Evolutionary conservation across 192 early-diverging fungal genomes (phyloP).

Genomic region (Gaertneriomyces semiglobifer): DNA sequence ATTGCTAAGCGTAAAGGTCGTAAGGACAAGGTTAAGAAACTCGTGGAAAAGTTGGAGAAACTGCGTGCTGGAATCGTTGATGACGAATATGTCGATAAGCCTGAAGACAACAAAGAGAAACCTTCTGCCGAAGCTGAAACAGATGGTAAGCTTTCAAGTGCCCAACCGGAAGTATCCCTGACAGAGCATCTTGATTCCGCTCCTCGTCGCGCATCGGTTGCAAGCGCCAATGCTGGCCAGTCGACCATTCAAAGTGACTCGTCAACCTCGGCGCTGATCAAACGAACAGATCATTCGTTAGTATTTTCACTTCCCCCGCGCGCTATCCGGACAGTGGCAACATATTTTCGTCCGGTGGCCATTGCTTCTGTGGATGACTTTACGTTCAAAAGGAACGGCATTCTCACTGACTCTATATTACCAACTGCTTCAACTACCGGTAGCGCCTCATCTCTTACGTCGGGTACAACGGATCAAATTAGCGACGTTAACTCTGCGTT

Average conservation of each 20-base stretch:
- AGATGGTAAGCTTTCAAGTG: neutral
- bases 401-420: too few species aligned
- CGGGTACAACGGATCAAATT: too few species aligned
- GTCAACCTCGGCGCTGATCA: conserved; percentile 37
- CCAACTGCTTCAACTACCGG: too few species aligned
- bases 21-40: conserved; percentile 82
- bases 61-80: conserved; percentile 51
- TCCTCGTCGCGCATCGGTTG: neutral
- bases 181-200: neutral
- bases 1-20: conserved; percentile 88
- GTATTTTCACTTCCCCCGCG: conserved; percentile 68
- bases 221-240: neutral
- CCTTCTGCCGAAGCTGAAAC: neutral
- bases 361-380: neutral
- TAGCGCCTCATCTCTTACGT: too few species aligned
- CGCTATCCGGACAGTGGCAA: conserved; percentile 61
- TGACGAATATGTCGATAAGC: conserved; percentile 34
- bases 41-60: conserved; percentile 70
- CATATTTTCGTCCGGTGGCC: conserved; percentile 55
- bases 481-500: too few species aligned
- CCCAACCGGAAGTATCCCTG: neutral
- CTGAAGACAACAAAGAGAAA: neutral
- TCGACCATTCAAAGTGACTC: neutral
- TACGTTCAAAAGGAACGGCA: too few species aligned
- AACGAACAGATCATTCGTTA: conserved; percentile 57